Percentiles rank a stretch among this genome's conserved stretches.
These are phyloP conservation scores for Neofusicoccum laricinum DNA, from an alignment of 2,329 filamentous ascomycete genomes.

Conservation along the genomic window DNA sequence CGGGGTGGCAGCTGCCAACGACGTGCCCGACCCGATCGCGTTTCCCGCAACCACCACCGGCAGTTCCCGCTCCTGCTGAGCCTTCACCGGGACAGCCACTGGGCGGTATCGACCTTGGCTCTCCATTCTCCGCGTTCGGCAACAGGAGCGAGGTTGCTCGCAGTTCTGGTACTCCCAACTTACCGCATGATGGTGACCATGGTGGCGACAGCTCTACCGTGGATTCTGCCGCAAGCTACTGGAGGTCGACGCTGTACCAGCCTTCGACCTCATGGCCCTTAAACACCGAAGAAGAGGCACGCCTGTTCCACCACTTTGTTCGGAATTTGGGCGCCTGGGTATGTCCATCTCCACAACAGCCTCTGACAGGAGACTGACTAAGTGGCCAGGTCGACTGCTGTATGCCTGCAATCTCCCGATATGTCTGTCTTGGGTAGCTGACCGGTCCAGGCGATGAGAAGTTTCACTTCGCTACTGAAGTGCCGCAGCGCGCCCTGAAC, in stretches of 20 bases:
- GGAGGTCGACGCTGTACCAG: background rate
- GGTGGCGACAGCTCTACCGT: background rate
- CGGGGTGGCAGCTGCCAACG: background rate
- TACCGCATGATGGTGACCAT: background rate
- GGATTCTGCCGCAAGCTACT: background rate
- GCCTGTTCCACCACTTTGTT: constrained; percentile 9
- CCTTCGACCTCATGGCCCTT: background rate
- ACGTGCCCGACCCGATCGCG: background rate
- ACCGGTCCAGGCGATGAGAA: background rate
- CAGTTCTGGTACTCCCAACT: background rate
- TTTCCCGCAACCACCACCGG: background rate
- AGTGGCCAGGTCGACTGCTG: constrained; percentile 6
- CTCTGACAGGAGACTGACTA: background rate
- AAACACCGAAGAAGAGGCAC: background rate
- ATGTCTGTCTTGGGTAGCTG: background rate
- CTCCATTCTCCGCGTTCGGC: background rate
- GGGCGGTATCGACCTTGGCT: background rate
- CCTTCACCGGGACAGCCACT: background rate
- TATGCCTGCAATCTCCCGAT: background rate
- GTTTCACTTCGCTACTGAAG: constrained; percentile 43
- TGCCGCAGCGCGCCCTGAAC: constrained; percentile 46
- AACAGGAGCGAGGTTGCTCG: background rate
- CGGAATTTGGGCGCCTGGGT: background rate
- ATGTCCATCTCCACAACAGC: background rate
- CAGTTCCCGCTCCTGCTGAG: background rate